Evolutionary conservation across 2,329 filamentous ascomycete genomes (phyloP).

Genomic region (Zasmidium citrigriseum): DNA sequence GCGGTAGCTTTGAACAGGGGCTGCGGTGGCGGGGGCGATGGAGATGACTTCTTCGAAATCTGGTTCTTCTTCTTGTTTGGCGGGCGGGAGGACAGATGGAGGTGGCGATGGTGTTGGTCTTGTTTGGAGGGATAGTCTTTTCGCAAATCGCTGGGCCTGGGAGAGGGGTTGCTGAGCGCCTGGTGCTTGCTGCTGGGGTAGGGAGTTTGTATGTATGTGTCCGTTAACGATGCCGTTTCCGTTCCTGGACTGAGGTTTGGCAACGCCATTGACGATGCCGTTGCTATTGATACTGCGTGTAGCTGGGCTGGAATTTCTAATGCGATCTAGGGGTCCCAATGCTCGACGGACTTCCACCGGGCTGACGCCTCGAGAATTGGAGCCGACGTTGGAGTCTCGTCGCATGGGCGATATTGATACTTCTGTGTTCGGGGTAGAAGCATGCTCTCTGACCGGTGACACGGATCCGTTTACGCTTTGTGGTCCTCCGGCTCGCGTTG

Average conservation of each 20-base stretch:
- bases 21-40: conserved; percentile 23
- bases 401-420: conserved; percentile 11
- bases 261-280: not conserved
- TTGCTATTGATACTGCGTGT: not conserved
- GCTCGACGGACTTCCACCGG: conserved; percentile 12
- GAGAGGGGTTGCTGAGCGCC: not conserved
- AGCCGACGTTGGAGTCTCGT: conserved; percentile 4
- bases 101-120: not conserved
- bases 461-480: conserved; percentile 9
- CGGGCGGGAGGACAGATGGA: not conserved
- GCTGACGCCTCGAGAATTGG: conserved; percentile 11
- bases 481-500: conserved; percentile 18
- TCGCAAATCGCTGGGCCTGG: not conserved
- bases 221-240: not conserved
- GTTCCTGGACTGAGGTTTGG: not conserved
- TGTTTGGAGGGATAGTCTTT: conserved; percentile 9
- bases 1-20: conserved; percentile 15
- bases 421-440: conserved; percentile 16
- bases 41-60: conserved; percentile 26
- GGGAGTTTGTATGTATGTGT: not conserved
- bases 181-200: not conserved
- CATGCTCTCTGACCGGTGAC: conserved; percentile 12
- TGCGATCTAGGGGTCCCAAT: conserved; percentile 7
- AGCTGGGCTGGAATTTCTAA: conserved; percentile 10
- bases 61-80: not conserved